Evolutionary conservation across 305 asterid genomes (phyloP), one percentile per base, ranked within the genome.

Genomic region (Fraxinus dipetala): DNA sequence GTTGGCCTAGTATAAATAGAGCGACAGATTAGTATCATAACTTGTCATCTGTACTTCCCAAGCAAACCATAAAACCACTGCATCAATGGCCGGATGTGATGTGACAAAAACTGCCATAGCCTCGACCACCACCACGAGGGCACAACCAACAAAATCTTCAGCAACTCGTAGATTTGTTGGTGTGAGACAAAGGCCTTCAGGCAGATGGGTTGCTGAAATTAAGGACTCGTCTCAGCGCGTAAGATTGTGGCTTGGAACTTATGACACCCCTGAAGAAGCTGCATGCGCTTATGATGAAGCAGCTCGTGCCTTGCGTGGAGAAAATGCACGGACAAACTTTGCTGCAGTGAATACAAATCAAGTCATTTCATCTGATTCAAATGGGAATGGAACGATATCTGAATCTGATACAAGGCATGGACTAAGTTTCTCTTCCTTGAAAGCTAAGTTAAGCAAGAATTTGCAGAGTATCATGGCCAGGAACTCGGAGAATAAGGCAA

Each of bases 151-250:
- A 9, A 89, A 87, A 83, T 43, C 91, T 6, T 22, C 85, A 5
- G 4, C 88, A 5, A 35, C 83, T 10, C 94, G 97, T 7, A 85
- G 91, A 86, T 94, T 90, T 51, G 93, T 93, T 0, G 98, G 98
- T 0, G 98, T 93, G 18, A 84, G 98, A 65, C 97, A 94, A 74
- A 75, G 97, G 80, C 98, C 98, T 0, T 94, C 98, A 0, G 97
- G 98, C 34, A 70, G 98, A 70, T 94, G 97, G 98, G 98, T 94
- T 4, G 98, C 97, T 1, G 98, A 94, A 92, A 94, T 94, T 79
- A 94, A 94, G 54, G 97, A 94, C 87, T 94, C 98, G 0, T 90
- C 97, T 10, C 97, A 93, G 83, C 85, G 92, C 0, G 95, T 93
- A 0, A 86, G 98, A 24, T 79, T 94, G 24, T 94, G 98, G 97